phyloP scores from a whole-genome alignment of 2,329 filamentous ascomycete species.

The Didymella arachidicola region DNA sequence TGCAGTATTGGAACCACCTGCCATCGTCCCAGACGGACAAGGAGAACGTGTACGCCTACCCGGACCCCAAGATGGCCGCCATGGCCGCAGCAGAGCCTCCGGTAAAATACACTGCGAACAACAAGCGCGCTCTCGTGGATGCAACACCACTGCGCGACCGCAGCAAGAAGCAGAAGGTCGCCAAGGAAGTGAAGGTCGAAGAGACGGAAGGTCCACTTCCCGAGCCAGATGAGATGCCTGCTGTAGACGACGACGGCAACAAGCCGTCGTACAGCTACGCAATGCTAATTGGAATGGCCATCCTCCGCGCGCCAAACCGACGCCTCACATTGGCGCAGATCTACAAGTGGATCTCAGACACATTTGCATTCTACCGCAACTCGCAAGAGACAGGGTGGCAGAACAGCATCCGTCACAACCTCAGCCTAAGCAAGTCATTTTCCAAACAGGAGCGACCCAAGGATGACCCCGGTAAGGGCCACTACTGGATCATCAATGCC shows the following conservation, averaged over 20 bases:
- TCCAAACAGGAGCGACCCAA: conserved; percentile 95
- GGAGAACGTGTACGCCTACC: conserved; percentile 57
- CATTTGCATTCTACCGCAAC: conserved; percentile 82
- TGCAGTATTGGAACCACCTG: conserved; percentile 62
- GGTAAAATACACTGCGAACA: conserved; percentile 41
- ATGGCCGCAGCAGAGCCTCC: conserved; percentile 40
- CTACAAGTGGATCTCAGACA: conserved; percentile 99
- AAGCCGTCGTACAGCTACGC: conserved; percentile 96
- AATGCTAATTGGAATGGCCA: conserved; percentile 94
- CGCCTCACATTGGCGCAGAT: conserved; percentile 92
- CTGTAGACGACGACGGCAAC: conserved; percentile 81
- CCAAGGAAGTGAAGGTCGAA: conserved; percentile 59
- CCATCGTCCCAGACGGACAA: conserved; percentile 56
- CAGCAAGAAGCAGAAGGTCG: conserved; percentile 71
- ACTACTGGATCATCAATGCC: conserved; percentile 94
- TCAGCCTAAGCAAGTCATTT: conserved; percentile 96
- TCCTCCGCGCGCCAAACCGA: conserved; percentile 82
- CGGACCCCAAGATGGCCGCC: conserved; percentile 47
- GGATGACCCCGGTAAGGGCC: conserved; percentile 95
- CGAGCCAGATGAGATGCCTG: conserved; percentile 79
- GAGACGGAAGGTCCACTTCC: conserved; percentile 64
- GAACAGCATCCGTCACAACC: conserved; percentile 98
- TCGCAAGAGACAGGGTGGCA: conserved; percentile 91
- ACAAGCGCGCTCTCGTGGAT: conserved; percentile 73
- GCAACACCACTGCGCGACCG: conserved; percentile 76